A percentile compares a stretch with the other conserved stretches of the same genome.
Conservation (phyloP, 768 basidiomycete species). For the Amanita fuliginea region DNA sequence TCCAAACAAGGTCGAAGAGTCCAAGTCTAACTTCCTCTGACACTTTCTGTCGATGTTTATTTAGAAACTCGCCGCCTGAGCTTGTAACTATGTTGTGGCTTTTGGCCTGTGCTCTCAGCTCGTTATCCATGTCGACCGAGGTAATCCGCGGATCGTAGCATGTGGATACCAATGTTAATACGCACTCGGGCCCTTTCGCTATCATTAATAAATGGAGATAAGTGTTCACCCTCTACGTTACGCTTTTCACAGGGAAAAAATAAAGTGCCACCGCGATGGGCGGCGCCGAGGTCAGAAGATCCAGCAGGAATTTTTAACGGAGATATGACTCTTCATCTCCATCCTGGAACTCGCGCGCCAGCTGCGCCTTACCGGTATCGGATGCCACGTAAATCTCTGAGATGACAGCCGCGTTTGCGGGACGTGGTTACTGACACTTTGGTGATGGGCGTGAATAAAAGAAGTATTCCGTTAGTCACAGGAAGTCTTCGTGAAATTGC, state of each 20-base stretch:
- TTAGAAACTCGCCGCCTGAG: not conserved
- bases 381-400: not conserved
- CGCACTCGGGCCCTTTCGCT: not conserved
- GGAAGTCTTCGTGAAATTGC: constrained; percentile 2
- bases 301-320: not conserved
- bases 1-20: not conserved
- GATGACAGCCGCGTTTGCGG: not conserved
- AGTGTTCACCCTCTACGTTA: not conserved
- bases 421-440: not conserved
- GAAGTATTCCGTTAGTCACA: constrained; percentile 1
- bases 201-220: not conserved
- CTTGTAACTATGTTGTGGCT: not conserved
- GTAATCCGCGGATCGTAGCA: constrained; percentile 5
- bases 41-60: constrained; percentile 6
- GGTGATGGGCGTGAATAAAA: not conserved
- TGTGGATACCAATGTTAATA: not conserved
- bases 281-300: too few species aligned
- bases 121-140: not conserved
- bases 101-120: not conserved
- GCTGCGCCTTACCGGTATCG: not conserved
- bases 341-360: not conserved
- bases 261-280: not conserved
- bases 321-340: not conserved
- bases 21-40: constrained; percentile 5
- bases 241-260: not conserved